phyloP scores from a whole-genome alignment of 192 early-diverging fungal genomes.

The Paraglomus occultum region DNA sequence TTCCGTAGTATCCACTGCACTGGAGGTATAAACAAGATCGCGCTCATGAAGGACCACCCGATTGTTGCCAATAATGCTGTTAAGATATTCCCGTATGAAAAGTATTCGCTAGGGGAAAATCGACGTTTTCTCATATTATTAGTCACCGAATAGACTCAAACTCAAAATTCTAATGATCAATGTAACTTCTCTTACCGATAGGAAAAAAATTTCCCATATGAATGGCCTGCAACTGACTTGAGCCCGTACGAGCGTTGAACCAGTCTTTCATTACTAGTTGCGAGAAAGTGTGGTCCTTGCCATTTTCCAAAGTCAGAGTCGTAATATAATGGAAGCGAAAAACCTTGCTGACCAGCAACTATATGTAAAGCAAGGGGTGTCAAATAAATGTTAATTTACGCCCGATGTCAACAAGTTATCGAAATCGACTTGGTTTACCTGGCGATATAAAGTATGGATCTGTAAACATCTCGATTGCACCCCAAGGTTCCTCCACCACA shows the following conservation, averaged over 20 bases:
- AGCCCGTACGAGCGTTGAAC: constrained; percentile 65
- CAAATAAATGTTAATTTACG: too few species aligned
- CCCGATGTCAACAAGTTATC: too few species aligned
- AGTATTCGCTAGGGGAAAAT: too few species aligned
- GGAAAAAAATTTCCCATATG: constrained; percentile 46
- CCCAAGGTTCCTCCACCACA: not conserved
- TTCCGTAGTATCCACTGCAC: too few species aligned
- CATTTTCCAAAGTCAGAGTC: constrained; percentile 56
- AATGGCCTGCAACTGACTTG: constrained; percentile 34
- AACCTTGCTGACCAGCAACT: too few species aligned
- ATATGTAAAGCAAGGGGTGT: too few species aligned
- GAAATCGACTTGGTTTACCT: too few species aligned
- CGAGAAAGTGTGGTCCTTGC: constrained; percentile 67
- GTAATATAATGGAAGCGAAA: constrained; percentile 33
- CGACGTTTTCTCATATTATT: not conserved
- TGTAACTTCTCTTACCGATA: constrained; percentile 32
- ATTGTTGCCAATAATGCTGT: constrained; percentile 45
- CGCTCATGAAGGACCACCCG: too few species aligned
- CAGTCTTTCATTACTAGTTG: constrained; percentile 56
- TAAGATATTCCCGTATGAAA: too few species aligned
- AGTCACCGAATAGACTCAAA: not conserved
- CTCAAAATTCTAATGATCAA: not conserved
- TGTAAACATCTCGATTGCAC: constrained; percentile 34
- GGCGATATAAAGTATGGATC: constrained; percentile 35
- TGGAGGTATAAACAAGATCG: too few species aligned